These are phyloP conservation scores for Phylloporus scabripes DNA, from an alignment of 768 basidiomycete species.

Conservation along the genomic window DNA sequence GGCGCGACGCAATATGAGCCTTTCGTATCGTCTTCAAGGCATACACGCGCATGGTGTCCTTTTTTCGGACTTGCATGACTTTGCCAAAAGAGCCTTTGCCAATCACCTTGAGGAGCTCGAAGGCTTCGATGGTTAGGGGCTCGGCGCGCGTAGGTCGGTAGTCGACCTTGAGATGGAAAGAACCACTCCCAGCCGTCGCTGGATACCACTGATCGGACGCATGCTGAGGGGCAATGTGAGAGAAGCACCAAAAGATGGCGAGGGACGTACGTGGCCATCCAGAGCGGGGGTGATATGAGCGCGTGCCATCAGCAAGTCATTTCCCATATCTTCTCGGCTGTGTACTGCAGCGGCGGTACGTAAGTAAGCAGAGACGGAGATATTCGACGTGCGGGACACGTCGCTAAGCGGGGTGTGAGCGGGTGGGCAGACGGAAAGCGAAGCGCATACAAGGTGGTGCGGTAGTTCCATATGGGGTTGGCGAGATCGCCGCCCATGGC, in stretches of 20 bases:
- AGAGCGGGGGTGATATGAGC: conserved; percentile 83
- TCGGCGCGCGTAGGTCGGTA: conserved; percentile 86
- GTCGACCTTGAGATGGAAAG: conserved; percentile 93
- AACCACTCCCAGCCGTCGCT: conserved; percentile 78
- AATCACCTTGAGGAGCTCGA: conserved; percentile 96
- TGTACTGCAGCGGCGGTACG: conserved; percentile 69
- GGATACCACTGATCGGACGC: conserved; percentile 89
- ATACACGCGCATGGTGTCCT: conserved; percentile 96
- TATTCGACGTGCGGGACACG: conserved; percentile 89
- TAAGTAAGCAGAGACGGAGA: conserved; percentile 88
- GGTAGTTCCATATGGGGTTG: conserved; percentile 92
- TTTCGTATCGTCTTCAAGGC: conserved; percentile 98
- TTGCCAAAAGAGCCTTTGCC: conserved; percentile 98
- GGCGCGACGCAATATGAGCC: conserved; percentile 93
- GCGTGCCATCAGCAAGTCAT: conserved; percentile 91
- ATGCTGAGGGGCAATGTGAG: conserved; percentile 40
- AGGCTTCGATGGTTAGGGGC: conserved; percentile 89
- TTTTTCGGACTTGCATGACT: conserved; percentile 99
- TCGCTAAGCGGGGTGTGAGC: conserved; percentile 52
- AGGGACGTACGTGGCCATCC: conserved; percentile 60
- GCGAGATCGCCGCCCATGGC: conserved; percentile 91
- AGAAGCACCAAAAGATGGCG: neutral
- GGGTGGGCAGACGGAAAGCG: neutral
- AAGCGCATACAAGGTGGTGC: conserved; percentile 81
- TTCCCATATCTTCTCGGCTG: conserved; percentile 92